These are phyloP conservation scores for Simmondsia chinensis DNA, from an alignment of 148 eudicot species.

Conservation along the genomic window DNA sequence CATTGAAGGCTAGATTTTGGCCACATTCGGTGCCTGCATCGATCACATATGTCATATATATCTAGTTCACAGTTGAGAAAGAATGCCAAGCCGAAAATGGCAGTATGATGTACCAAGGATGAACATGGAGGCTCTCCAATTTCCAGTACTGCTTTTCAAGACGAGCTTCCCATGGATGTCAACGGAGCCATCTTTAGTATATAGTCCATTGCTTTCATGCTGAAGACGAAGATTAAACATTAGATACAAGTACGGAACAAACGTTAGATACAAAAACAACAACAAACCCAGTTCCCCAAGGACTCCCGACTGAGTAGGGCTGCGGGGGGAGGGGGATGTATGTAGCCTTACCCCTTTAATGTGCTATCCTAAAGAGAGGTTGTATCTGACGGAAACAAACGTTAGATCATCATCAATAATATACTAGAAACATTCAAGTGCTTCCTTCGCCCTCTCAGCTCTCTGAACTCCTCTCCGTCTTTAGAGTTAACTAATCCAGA, in stretches of 20 bases:
- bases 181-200: slow-evolving; percentile 65
- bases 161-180: slow-evolving; percentile 56
- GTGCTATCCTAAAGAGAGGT: too few species aligned
- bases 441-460: too few species aligned
- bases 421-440: too few species aligned
- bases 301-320: too few species aligned
- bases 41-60: background rate
- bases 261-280: background rate
- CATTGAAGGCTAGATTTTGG: slow-evolving; percentile 52
- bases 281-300: background rate
- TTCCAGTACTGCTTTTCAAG: slow-evolving; percentile 52
- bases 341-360: too few species aligned
- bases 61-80: too few species aligned
- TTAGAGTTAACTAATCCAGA: too few species aligned
- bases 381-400: too few species aligned
- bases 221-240: slow-evolving; percentile 2
- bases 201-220: slow-evolving; percentile 26
- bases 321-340: too few species aligned
- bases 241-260: too few species aligned
- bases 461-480: too few species aligned
- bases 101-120: slow-evolving; percentile 36
- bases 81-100: background rate
- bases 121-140: slow-evolving; percentile 65
- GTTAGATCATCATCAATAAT: too few species aligned
- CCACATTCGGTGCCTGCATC: slow-evolving; percentile 53